Conservation (phyloP, 768 basidiomycete species). For the Lactifluus subvellereus region DNA sequence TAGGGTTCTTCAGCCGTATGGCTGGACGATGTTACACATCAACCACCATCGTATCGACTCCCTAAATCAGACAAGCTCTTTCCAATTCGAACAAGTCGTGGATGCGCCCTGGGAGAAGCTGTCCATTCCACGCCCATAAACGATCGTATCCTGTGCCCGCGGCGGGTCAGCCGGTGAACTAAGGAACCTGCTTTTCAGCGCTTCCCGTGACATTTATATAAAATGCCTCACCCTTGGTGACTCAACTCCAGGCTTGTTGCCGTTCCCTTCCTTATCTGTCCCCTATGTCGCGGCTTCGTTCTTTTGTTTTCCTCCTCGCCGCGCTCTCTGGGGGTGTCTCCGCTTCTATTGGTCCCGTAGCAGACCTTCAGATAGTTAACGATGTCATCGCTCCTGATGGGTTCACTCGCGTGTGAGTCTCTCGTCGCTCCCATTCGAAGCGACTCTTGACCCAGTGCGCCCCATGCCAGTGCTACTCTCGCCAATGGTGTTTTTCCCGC, state of each 20-base stretch:
- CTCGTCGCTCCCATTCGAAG: not conserved
- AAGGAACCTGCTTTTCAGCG: not conserved
- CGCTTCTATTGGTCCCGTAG: constrained; percentile 25
- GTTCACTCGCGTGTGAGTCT: constrained; percentile 19
- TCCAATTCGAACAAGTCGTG: too few species aligned
- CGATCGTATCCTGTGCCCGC: not conserved
- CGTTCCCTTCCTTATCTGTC: not conserved
- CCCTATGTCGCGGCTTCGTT: constrained; percentile 3
- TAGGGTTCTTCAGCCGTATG: too few species aligned
- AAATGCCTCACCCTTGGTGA: not conserved
- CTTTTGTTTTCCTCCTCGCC: constrained; percentile 1
- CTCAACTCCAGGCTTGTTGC: constrained; percentile 1
- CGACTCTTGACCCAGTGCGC: not conserved
- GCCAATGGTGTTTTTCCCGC: constrained; percentile 1
- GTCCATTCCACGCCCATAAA: too few species aligned
- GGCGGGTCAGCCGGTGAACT: not conserved
- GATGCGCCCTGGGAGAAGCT: too few species aligned
- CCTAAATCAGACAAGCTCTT: too few species aligned
- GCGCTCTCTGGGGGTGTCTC: constrained; percentile 7
- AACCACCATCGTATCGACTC: too few species aligned
- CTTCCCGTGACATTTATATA: not conserved
- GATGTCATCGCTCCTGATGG: constrained; percentile 27
- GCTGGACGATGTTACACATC: too few species aligned
- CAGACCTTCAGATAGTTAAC: constrained; percentile 25
- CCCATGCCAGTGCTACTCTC: not conserved